Base-by-base conservation (phyloP, 257 asterid genomes). In the Gynochthodes officinalis region DNA sequence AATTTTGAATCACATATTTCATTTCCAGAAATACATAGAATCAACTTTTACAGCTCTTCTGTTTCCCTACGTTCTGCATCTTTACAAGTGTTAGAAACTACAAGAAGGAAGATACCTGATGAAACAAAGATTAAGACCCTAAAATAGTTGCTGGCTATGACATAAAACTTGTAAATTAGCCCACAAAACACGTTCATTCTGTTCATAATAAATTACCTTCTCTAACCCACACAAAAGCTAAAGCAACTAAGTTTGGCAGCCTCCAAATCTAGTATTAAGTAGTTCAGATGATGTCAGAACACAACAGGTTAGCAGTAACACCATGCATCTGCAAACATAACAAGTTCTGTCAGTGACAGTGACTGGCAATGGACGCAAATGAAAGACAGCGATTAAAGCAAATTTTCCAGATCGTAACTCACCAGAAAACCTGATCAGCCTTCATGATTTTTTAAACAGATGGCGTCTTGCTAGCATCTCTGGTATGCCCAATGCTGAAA, bases 401-500 rank as follows among this genome's bases (percentile, higher is more conserved):
- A 13, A 59, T 18, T 16, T 53, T 25, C 28, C 18, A 10, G 4
- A 21, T n/a, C 71, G 60, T 3, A 8, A 64, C 73, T 25, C 37
- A 84, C 88, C 87, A 74, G 85, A 76, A 81, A 80, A 79, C 77
- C 52, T 69, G 78, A 68, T 72, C 73, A 64, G 68, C 67, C 18
- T 46, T 83, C 81, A 84, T 19, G 90, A 79, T 74, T 84, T 87
- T 76, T 82, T 86, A 61, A 63, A 76, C 39, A 86, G 81, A 72
- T 88, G 92, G 48, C 77, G 88, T 27, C 73, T 84, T 23, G 86
- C 86, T 85, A 88, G 74, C 84, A 74, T 82, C 79, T 88, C 87
- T 9, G 89, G 89, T 75, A 90, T 79, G 64, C 84, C 87, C 72
- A 86, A 75, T 40, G 87, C 87, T 65, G 93, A 85, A 55, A 88